phyloP scores from a whole-genome alignment of 208 protist species.

The Crithidia mellificae region DNA sequence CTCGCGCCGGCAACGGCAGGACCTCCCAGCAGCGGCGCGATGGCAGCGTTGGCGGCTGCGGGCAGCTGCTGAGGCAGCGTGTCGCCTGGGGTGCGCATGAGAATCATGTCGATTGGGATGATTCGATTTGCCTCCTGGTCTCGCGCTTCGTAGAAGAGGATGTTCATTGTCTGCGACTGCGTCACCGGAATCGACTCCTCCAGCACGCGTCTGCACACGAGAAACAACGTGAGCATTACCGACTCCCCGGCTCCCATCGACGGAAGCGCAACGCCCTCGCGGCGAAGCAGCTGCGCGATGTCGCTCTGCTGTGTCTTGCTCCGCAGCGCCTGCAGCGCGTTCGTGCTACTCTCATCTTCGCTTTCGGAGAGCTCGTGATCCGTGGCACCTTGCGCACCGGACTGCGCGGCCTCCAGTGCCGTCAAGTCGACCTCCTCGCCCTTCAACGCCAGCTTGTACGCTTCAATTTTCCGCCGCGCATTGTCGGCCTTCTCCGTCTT shows the following conservation, averaged over 20 bases:
- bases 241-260: constrained; percentile 78
- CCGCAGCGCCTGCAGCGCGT: constrained; percentile 22
- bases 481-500: constrained; percentile 79
- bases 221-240: constrained; percentile 57
- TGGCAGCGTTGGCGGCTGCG: neutral
- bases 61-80: constrained; percentile 5
- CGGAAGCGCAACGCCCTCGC: constrained; percentile 76
- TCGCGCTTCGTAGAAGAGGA: constrained; percentile 79
- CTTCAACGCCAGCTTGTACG: constrained; percentile 55
- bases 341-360: constrained; percentile 52
- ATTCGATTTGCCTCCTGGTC: constrained; percentile 82
- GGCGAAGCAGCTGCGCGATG: constrained; percentile 52
- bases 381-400: constrained; percentile 20
- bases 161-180: constrained; percentile 78
- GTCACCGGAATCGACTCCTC: constrained; percentile 52
- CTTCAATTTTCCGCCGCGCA: constrained; percentile 63
- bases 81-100: constrained; percentile 64
- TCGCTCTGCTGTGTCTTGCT: constrained; percentile 40
- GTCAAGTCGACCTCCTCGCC: constrained; percentile 72
- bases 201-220: constrained; percentile 48
- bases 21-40: neutral
- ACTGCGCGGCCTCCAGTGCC: constrained; percentile 33
- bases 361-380: constrained; percentile 71
- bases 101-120: constrained; percentile 80
- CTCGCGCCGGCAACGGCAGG: neutral